phyloP scores from a whole-genome alignment of 2,329 filamentous ascomycete genomes.

The Zalaria obscura region DNA sequence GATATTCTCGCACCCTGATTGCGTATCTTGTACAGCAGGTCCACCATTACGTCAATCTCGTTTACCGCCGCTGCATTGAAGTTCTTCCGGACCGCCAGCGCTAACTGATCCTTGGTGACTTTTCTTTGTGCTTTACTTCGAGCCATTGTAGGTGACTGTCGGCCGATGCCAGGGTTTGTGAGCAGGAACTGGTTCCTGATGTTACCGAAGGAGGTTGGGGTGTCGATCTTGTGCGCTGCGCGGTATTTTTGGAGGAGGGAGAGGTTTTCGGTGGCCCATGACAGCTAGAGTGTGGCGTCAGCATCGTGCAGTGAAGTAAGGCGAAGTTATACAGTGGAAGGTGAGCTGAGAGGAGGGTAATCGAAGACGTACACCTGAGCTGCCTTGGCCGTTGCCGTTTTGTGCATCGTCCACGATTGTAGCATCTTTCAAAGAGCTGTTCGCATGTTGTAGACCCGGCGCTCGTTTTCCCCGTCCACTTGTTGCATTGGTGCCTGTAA shows the following conservation, averaged over 20 bases:
- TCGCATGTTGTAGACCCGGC: neutral
- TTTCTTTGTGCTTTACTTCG: constrained; percentile 48
- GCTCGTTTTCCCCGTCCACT: neutral
- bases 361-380: too few species aligned
- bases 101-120: constrained; percentile 59
- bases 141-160: constrained; percentile 63
- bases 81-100: constrained; percentile 61
- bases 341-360: too few species aligned
- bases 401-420: neutral
- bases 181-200: constrained; percentile 35
- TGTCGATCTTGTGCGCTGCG: constrained; percentile 56
- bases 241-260: constrained; percentile 57
- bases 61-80: constrained; percentile 69
- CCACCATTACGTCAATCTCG: constrained; percentile 72
- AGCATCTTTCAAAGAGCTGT: neutral
- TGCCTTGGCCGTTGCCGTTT: too few species aligned
- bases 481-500: neutral
- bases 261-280: constrained; percentile 4
- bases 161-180: constrained; percentile 45
- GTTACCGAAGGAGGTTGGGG: constrained; percentile 52
- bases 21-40: constrained; percentile 59
- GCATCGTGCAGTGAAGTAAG: neutral
- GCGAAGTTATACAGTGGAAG: too few species aligned
- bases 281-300: neutral
- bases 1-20: constrained; percentile 33